Conservation (phyloP, 148 eudicot species). For the Vaccinium macrocarpon region DNA sequence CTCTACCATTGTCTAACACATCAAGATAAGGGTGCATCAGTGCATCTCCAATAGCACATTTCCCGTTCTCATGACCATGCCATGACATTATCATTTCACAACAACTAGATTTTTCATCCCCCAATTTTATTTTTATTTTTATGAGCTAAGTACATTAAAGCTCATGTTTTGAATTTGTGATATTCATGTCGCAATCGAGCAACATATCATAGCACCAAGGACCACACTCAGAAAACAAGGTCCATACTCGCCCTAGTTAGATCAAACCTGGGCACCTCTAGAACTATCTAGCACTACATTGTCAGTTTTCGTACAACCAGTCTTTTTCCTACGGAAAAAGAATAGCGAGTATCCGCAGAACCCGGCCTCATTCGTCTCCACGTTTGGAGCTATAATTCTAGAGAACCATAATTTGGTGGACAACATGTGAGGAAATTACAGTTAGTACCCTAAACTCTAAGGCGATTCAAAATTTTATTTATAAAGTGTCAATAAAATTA, state of each 20-base stretch:
- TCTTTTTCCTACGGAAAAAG: background rate
- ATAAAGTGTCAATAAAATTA: too few relatives aligned
- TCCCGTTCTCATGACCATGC: background rate
- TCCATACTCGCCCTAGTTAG: background rate
- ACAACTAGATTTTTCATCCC: background rate
- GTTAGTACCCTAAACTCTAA: too few relatives aligned
- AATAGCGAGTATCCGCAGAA: too few relatives aligned
- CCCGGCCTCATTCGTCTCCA: too few relatives aligned
- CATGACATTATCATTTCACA: background rate
- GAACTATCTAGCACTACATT: background rate
- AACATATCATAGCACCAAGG: background rate
- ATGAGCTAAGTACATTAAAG: background rate
- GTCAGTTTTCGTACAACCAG: background rate
- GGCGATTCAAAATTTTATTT: too few relatives aligned
- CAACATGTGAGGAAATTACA: too few relatives aligned
- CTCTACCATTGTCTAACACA: background rate
- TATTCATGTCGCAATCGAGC: background rate
- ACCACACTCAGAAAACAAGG: background rate
- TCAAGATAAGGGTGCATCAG: background rate
- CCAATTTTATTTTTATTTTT: too few relatives aligned
- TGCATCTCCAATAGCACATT: background rate
- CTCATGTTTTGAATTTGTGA: background rate
- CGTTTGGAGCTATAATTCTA: too few relatives aligned
- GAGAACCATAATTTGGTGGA: too few relatives aligned
- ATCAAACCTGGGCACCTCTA: background rate